These are phyloP conservation scores for Fusarium multiceps DNA, from an alignment of 2,329 filamentous ascomycete genomes.

Conservation along the genomic window DNA sequence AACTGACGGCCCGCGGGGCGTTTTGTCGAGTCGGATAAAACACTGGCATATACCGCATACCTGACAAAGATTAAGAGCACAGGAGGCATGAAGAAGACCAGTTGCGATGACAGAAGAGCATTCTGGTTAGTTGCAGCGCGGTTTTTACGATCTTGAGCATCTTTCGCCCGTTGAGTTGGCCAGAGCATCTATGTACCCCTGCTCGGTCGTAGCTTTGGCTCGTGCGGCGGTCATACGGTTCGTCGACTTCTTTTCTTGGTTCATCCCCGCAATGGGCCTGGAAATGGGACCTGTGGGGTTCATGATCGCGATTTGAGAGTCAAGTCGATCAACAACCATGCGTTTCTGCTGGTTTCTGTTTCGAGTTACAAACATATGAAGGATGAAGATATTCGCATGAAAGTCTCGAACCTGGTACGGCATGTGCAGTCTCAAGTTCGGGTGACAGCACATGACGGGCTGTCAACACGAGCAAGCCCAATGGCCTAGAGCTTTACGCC, in stretches of 20 bases:
- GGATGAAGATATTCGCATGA: neutral
- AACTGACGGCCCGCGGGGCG: neutral
- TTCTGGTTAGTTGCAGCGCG: constrained; percentile 17
- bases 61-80: constrained; percentile 10
- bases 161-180: constrained; percentile 7
- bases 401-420: neutral
- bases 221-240: constrained; percentile 43
- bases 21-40: constrained; percentile 3
- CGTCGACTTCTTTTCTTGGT: constrained; percentile 38
- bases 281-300: constrained; percentile 29
- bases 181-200: constrained; percentile 18
- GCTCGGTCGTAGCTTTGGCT: constrained; percentile 32
- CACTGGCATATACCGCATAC: constrained; percentile 2
- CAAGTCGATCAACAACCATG: constrained; percentile 10
- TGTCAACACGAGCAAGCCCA: constrained; percentile 8
- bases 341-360: neutral
- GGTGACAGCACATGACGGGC: neutral
- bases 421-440: neutral
- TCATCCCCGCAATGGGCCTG: constrained; percentile 37
- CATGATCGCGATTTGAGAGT: constrained; percentile 20
- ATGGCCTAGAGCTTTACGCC: neutral
- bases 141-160: constrained; percentile 32
- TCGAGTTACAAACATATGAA: constrained; percentile 3
- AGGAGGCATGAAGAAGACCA: constrained; percentile 3
- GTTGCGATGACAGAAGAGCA: constrained; percentile 11